Evolutionary conservation across 768 basidiomycete species (phyloP).

Genomic region (Tulasnella sp.): DNA sequence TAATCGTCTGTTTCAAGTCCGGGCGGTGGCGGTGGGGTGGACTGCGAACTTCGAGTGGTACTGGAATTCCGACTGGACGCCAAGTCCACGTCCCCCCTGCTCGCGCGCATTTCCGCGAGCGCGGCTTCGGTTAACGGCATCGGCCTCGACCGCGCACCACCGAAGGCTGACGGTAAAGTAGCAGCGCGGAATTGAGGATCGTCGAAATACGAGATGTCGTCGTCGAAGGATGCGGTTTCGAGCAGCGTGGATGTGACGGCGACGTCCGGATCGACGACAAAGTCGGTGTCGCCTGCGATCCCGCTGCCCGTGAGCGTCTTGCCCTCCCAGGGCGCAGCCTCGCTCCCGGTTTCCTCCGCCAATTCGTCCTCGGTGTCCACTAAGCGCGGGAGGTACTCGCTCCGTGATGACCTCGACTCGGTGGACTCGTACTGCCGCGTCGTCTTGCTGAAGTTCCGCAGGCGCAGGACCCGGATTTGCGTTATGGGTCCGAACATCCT

Average conservation of each 20-base stretch:
- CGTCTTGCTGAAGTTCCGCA: constrained; percentile 12
- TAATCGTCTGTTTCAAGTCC: background rate
- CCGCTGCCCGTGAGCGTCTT: background rate
- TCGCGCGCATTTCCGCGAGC: background rate
- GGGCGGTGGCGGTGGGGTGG: background rate
- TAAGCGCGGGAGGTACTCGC: background rate
- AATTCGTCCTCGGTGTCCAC: background rate
- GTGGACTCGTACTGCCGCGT: background rate
- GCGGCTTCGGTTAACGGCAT: background rate
- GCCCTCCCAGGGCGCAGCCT: background rate
- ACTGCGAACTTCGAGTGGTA: background rate
- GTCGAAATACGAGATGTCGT: background rate
- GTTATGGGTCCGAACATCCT: constrained; percentile 17
- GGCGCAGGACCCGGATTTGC: background rate
- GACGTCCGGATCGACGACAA: background rate
- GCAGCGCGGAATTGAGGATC: background rate
- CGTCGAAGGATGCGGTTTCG: constrained; percentile 5
- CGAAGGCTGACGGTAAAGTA: background rate
- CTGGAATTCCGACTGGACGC: background rate
- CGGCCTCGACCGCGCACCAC: background rate
- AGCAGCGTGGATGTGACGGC: background rate
- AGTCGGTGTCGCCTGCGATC: background rate
- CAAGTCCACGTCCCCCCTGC: background rate
- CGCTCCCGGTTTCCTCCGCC: background rate
- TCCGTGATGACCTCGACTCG: background rate